These are phyloP conservation scores for Nicotiana paniculata DNA, from an alignment of 257 asterid genomes.

Conservation along the genomic window DNA sequence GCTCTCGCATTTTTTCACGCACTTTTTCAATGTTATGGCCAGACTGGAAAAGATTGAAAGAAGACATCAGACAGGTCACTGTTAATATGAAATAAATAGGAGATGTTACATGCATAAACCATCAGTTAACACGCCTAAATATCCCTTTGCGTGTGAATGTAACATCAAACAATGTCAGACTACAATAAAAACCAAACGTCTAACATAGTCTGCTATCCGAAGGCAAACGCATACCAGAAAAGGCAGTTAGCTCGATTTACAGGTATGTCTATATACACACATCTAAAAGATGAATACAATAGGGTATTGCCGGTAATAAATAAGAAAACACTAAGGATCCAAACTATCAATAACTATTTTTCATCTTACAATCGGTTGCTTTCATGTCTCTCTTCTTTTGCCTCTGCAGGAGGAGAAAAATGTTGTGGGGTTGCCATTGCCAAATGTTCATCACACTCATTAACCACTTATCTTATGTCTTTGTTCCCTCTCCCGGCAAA, in stretches of 20 bases:
- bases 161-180: background rate
- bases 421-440: too few relatives aligned
- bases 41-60: constrained; percentile 46
- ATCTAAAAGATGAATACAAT: too few relatives aligned
- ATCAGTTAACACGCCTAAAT: background rate
- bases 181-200: background rate
- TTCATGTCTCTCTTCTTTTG: too few relatives aligned
- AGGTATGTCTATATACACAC: background rate
- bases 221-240: background rate
- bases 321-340: too few relatives aligned
- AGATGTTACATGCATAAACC: background rate
- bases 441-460: background rate
- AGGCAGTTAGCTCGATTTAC: background rate
- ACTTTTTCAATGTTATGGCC: constrained; percentile 96
- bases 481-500: background rate
- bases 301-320: too few relatives aligned
- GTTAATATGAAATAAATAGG: background rate
- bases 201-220: background rate
- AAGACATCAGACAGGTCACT: constrained; percentile 1
- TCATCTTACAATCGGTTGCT: too few relatives aligned
- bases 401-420: too few relatives aligned
- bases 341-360: too few relatives aligned
- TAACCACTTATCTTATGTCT: background rate
- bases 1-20: constrained; percentile 90
- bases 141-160: background rate